Evolutionary conservation across 495 filamentous ascomycete genomes (phyloP), one percentile per base, ranked within the genome.

Genomic region (Echria macrotheca): DNA sequence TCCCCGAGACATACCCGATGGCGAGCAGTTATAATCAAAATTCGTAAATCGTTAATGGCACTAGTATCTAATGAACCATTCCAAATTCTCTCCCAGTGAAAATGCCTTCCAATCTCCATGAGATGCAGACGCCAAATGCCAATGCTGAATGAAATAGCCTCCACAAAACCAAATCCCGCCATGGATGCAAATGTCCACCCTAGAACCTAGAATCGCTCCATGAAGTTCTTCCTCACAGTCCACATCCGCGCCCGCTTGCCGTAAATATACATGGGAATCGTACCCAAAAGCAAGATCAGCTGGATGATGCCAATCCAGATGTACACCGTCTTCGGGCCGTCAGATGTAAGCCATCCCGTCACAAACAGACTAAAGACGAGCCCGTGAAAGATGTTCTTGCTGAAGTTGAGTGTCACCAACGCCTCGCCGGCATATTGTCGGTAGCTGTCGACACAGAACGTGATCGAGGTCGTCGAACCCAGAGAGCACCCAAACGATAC

Each of bases 191-290:
- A 6, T 12, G 12, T 6, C 28, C 28, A 12, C 28, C 28, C 28
- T 31, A 31, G 36, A 52, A 55, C 36, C 57, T 73, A 93, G 49
- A 91, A 91, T 53, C 79, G 85, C 72, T 95, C 90, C 89, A 95
- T 91, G 47, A 95, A 68, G 52, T 85, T 88, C 76, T 78, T 87
- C 39, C 89, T 73, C 22, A 89, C 87, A 0, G 93, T 96, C 91
- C 91, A 96, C 89, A 96, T 95, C n/a, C 93, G 76, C 25, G 86
- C 81, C 40, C 91, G 75, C 74, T 98, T 96, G 36, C 93, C 93
- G 54, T 83, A 96, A 25, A 98, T 88, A 62, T 96, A 98, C 86
- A 98, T 87, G 2, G 93, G 93, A 43, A 96, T 87, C 5, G 89
- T 84, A 50, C 77, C 82, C 10, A 85, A 50, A 49, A 95, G 66